Evolutionary conservation across 2,329 filamentous ascomycete species (phyloP).

Genomic region (Ceratocystis harringtonii): DNA sequence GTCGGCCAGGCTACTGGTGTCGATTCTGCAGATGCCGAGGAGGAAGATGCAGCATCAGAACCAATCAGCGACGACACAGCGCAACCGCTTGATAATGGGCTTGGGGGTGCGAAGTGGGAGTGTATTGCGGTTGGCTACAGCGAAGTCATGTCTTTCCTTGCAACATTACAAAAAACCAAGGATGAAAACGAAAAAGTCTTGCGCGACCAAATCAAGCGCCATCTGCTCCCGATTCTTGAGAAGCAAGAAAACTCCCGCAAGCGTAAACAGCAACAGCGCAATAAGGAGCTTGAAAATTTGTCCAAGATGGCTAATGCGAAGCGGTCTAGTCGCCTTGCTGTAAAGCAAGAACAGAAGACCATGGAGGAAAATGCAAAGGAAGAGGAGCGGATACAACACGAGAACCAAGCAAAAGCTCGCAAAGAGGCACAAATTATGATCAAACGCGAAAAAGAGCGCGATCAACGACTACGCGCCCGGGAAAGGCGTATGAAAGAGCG

Average conservation of each 20-base stretch:
- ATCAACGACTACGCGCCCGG: conserved; percentile 65
- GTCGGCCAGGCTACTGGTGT: conserved; percentile 8
- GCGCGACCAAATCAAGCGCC: conserved; percentile 53
- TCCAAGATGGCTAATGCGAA: conserved; percentile 89
- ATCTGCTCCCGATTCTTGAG: conserved; percentile 73
- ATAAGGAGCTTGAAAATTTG: conserved; percentile 66
- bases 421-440: conserved; percentile 42
- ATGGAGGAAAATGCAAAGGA: conserved; percentile 11
- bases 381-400: conserved; percentile 23
- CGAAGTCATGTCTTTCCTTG: conserved; percentile 60
- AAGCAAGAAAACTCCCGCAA: conserved; percentile 63
- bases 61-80: conserved; percentile 14
- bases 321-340: conserved; percentile 75
- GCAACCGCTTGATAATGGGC: conserved; percentile 39
- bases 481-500: conserved; percentile 77
- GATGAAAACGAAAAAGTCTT: conserved; percentile 77
- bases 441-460: conserved; percentile 55
- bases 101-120: conserved; percentile 75
- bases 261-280: conserved; percentile 48
- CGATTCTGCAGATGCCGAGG: conserved; percentile 22
- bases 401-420: conserved; percentile 51
- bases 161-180: conserved; percentile 56
- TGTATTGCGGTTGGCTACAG: conserved; percentile 70
- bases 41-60: conserved; percentile 20
- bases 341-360: conserved; percentile 22